phyloP scores from a whole-genome alignment of 768 basidiomycete genomes.

The Termitomyces sp. region DNA sequence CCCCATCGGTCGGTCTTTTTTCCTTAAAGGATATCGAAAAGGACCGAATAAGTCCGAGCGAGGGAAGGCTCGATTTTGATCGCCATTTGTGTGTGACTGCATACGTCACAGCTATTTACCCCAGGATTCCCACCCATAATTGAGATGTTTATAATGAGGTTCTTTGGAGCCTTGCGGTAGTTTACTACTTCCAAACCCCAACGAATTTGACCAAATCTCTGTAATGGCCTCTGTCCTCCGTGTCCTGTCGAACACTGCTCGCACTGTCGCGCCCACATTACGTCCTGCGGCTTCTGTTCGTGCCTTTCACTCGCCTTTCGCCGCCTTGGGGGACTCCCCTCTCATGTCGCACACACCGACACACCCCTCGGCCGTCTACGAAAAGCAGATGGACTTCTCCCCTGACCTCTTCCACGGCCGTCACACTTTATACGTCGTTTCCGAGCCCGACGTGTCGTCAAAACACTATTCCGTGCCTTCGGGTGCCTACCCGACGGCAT shows the following conservation, averaged over 20 bases:
- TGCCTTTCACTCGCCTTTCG: slow-evolving; percentile 63
- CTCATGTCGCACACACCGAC: slow-evolving; percentile 28
- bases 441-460: slow-evolving; percentile 60
- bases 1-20: background rate
- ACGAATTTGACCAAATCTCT: background rate
- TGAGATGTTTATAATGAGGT: slow-evolving; percentile 12
- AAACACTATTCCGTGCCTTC: slow-evolving; percentile 66
- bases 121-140: slow-evolving; percentile 24
- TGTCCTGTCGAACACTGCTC: slow-evolving; percentile 17
- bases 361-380: slow-evolving; percentile 40
- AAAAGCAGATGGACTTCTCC: slow-evolving; percentile 54
- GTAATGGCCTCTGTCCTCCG: slow-evolving; percentile 29
- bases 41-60: background rate
- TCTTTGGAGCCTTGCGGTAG: background rate
- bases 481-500: slow-evolving; percentile 56
- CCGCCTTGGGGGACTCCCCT: slow-evolving; percentile 39
- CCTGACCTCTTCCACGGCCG: slow-evolving; percentile 46
- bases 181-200: slow-evolving; percentile 1
- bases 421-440: slow-evolving; percentile 63
- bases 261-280: slow-evolving; percentile 17
- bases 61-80: background rate
- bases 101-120: slow-evolving; percentile 15
- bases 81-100: slow-evolving; percentile 6
- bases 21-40: background rate
- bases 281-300: slow-evolving; percentile 28